Base-by-base conservation (phyloP, 208 protist species). In the Trypanosoma scelopori region DNA sequence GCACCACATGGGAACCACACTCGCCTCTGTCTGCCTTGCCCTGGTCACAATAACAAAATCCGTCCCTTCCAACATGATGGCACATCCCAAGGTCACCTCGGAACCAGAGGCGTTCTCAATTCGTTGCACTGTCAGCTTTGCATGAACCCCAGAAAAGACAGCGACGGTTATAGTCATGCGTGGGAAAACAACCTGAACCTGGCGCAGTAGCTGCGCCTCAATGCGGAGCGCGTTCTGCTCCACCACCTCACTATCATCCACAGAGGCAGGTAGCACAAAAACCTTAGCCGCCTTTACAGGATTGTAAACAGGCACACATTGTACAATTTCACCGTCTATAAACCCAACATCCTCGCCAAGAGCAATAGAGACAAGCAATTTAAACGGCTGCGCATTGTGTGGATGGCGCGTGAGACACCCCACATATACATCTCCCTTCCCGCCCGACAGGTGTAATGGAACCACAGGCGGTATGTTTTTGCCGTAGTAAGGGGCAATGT, bases 221-320 rank as follows among this genome's bases (percentile, higher is more conserved):
- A 97, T 92, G 23, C 67, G 82, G 32, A 82, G 23, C 18, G 87
- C 87, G 65, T 97, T 97, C 50, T 91, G 79, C 68, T 97, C 93
- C 56, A 97, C 86, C 41, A 97, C 87, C 68, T 97, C 93, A 55
- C 88, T 94, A 50, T 97, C 93, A 63, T 96, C 87, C 41, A 97
- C 86, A 22, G 88, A 91, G 11, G 89, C 56, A 22, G 91, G 91
- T 39, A 69, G 57, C 30, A 96, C 93, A 16, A 94, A 56, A 23
- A 97, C 90, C 49, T 79, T 82, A 16, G 79, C 81, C 23, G 89
- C 91, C 22, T 71, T 73, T 9, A 67, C 69, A 22, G 69, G 57
- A 16, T 77, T 57, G 50, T 80, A 74, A 55, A 79, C 49, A 15
- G 86, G 78, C 23, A 75, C 57, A 55, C 85, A 91, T 39, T 81